Evolutionary conservation across 192 early-diverging fungal genomes (phyloP), one percentile per base, ranked within the genome.

Genomic region (Podila clonocystis): DNA sequence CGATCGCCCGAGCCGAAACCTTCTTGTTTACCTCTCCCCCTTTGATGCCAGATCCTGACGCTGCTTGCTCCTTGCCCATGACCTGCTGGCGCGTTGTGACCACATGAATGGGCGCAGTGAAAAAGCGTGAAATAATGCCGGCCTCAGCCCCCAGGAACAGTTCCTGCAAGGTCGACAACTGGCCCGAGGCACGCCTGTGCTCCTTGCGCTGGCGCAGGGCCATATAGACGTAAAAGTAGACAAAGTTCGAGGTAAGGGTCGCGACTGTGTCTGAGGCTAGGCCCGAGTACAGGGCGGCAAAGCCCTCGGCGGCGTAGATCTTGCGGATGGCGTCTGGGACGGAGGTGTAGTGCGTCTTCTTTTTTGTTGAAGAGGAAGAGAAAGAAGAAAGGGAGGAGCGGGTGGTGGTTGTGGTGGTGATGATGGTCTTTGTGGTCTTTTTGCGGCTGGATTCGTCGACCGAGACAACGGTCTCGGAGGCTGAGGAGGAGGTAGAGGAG

Each of bases 221-320:
- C 48, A 83, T 84, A 62, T 87, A 87, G 58, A 85, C 83, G 63
- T 87, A 87, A 63, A 84, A 85, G 50, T 85, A 87, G 17, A 85
- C 83, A 65, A 87, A 87, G 58, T 82, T 87, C 2, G 86, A 87
- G 13, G 77, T 58, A n/a, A 87, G 49, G 8, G 86, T 85, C 8
- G 86, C 86, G 15, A 87, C n/a, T 9, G 84, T 85, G 70, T 87
- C 84, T 20, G 86, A 72, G 20, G 59, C 82, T 22, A 87, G 75
- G 13, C 86, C 86, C 5, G 74, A 70, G 48, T 87, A 87, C 6
- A 87, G 60, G 2, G 79, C 86, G 11, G 63, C 17, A n/a, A 87
- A 70, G 20, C 86, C 86, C 19, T 85, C 86, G 1, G 70, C 38
- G 6, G 60, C n/a, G 36, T 73, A 80, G 55, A 60, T 80, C 66